Base-by-base conservation (phyloP, 2,329 filamentous ascomycete species). In the Plectosphaerella sp. region DNA sequence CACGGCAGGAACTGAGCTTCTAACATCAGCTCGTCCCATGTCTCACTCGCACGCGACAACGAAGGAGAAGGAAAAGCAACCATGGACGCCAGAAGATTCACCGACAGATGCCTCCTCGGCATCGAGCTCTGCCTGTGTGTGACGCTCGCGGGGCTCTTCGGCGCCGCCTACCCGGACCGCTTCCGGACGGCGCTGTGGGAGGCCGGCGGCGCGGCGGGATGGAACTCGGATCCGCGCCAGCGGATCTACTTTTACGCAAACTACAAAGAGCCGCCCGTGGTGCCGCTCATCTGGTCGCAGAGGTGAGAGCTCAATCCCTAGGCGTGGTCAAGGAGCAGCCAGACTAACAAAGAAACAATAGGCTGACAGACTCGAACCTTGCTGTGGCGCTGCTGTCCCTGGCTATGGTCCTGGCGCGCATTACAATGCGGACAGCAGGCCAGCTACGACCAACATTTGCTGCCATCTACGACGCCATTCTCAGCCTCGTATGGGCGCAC, bases 201-300 rank as follows among this genome's bases (percentile, higher is more conserved):
- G 18, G 61, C 65, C 24, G 63, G 62, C 12, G 61, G 61, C 28
- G 59, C 57, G 20, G 50, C 62, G n/a, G 61, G 62, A 14, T 67
- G 60, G 59, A 67, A 61, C 53, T 67, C 63, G 36, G 62, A 64
- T 36, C 65, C 63, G 4, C 61, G 61, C 3, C 28, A 58, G 37
- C 53, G 62, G 41, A 63, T 64, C 6, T 67, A 64, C 52, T 65
- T 56, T 47, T 65, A 64, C 16, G 63, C 65, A 25, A 65, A 67
- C 57, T 55, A 63, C 24, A 54, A 55, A n/a, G 62, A 65, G 37
- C 60, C 58, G 15, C 62, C 65, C 6, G 56, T 60, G 41, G 57
- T 66, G 3, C 61, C 64, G 3, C 37, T 59, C 10, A 58, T 65
- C 16, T 65, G 65, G 61, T 58, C 57, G 2, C 56, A 64, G 43